These are phyloP conservation scores for Mentha longifolia DNA, from an alignment of 257 asterid species.

Conservation along the genomic window DNA sequence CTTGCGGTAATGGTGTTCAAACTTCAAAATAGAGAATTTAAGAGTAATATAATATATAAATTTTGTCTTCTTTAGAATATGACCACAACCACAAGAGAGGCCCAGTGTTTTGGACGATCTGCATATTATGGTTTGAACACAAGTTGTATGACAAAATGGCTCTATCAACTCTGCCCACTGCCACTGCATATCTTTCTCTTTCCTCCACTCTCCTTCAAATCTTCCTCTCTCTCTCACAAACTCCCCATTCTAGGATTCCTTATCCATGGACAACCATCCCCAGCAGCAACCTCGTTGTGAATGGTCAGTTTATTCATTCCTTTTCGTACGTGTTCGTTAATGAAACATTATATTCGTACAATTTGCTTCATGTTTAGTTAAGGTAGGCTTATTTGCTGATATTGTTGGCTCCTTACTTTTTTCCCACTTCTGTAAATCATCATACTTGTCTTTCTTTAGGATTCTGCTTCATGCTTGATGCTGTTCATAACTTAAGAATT, in stretches of 20 bases:
- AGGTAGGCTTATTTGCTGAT: too few species aligned
- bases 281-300: conserved; percentile 58
- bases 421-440: neutral
- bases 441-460: neutral
- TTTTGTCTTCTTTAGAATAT: conserved; percentile 34
- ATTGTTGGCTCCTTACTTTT: neutral
- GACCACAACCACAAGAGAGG: conserved; percentile 75
- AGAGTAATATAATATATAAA: conserved; percentile 23
- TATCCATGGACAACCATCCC: conserved; percentile 65
- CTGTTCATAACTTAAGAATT: neutral
- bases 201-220: neutral
- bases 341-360: neutral
- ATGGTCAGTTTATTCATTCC: conserved; percentile 61
- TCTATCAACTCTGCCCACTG: conserved; percentile 44
- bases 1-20: conserved; percentile 33
- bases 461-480: neutral
- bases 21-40: neutral
- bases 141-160: conserved; percentile 64
- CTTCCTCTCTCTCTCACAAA: conserved; percentile 47
- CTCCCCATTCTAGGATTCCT: conserved; percentile 35
- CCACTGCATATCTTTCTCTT: conserved; percentile 41
- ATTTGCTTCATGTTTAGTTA: conserved; percentile 5
- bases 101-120: conserved; percentile 55
- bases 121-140: conserved; percentile 57
- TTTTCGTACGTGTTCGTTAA: too few species aligned